These are phyloP conservation scores for Skeletonema potamos DNA, from an alignment of 108 stramenopile genomes.

Conservation along the genomic window DNA sequence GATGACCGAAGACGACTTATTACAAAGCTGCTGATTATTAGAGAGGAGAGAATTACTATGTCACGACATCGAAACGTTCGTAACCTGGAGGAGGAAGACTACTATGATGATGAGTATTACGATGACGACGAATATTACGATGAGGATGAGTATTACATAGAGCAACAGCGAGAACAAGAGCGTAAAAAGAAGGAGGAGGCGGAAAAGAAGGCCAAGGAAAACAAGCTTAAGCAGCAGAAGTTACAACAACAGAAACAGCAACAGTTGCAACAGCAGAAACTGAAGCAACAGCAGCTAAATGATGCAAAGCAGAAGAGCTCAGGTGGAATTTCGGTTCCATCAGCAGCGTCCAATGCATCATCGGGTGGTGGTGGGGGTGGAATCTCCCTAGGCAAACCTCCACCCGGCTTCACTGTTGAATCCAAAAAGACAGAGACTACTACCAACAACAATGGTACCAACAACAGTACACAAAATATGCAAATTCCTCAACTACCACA, in stretches of 20 bases:
- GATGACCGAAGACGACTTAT: no score
- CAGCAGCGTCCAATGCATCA: not conserved
- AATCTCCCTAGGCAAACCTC: conserved; percentile 8
- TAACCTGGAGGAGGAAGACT: conserved; percentile 74
- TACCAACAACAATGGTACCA: not conserved
- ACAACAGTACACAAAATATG: conserved; percentile 2
- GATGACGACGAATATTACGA: conserved; percentile 69
- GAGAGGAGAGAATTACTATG: conserved; percentile 42
- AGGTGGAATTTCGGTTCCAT: conserved; percentile 13
- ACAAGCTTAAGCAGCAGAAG: conserved; percentile 7
- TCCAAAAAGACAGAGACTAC: conserved; percentile 1
- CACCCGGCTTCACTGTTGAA: conserved; percentile 19
- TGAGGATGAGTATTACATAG: conserved; percentile 47
- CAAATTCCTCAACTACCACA: conserved; percentile 11
- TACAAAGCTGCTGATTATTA: no score
- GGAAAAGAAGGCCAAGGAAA: conserved; percentile 36
- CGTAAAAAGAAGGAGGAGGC: conserved; percentile 31
- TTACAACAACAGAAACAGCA: conserved; percentile 1
- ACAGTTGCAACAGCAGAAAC: conserved; percentile 3
- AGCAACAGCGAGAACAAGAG: conserved; percentile 42
- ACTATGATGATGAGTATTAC: conserved; percentile 65
- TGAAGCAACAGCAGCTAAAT: not conserved
- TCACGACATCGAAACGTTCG: conserved; percentile 80
- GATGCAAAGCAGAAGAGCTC: not conserved
- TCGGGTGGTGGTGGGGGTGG: not conserved